These are phyloP conservation scores for Nitzschia sp. DNA, from an alignment of 108 stramenopile species.

Conservation along the genomic window DNA sequence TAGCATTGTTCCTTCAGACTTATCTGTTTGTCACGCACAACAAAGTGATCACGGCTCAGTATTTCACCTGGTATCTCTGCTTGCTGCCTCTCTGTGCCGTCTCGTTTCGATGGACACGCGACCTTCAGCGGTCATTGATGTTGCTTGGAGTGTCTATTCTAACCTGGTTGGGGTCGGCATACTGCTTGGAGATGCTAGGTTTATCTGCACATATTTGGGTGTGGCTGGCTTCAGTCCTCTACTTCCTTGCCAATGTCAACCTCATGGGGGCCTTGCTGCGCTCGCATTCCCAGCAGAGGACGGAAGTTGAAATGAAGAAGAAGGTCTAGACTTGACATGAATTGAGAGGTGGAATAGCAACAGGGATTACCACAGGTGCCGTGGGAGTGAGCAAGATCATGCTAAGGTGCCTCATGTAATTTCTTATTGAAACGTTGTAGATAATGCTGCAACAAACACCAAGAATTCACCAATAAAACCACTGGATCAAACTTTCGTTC, in stretches of 20 bases:
- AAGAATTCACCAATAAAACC: too few species aligned
- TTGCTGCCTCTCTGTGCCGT: constrained; percentile 74
- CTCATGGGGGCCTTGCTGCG: constrained; percentile 55
- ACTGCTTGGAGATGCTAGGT: constrained; percentile 83
- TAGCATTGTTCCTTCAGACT: constrained; percentile 88
- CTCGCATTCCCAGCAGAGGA: constrained; percentile 1
- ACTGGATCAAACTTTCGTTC: too few species aligned
- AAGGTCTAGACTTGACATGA: too few species aligned
- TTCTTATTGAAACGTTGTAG: too few species aligned
- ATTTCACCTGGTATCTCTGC: constrained; percentile 95
- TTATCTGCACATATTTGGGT: constrained; percentile 64
- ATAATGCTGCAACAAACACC: too few species aligned
- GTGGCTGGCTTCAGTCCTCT: constrained; percentile 73
- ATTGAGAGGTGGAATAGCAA: not conserved
- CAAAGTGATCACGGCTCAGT: constrained; percentile 98
- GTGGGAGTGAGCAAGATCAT: too few species aligned
- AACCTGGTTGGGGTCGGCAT: constrained; percentile 75
- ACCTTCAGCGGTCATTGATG: constrained; percentile 24
- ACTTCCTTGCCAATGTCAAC: constrained; percentile 76
- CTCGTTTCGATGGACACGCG: constrained; percentile 40
- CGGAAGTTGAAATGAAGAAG: too few species aligned
- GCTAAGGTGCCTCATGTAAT: too few species aligned
- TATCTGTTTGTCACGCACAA: constrained; percentile 96
- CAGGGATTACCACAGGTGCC: not conserved
- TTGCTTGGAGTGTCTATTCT: constrained; percentile 50